Evolutionary conservation across 768 basidiomycete species (phyloP).

Genomic region (Rhodocollybia butyracea): DNA sequence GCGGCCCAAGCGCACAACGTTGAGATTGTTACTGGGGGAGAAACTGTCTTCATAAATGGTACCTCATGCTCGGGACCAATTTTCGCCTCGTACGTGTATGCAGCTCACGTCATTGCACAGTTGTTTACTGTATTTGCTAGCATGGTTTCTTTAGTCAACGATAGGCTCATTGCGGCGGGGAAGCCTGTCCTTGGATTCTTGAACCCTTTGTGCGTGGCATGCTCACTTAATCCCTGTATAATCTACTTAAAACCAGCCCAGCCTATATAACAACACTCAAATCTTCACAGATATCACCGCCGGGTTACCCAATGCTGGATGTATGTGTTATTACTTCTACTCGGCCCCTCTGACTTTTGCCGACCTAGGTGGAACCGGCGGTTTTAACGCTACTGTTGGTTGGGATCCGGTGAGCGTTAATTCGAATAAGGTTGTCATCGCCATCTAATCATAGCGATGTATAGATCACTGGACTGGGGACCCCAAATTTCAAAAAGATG

Average conservation of each 20-base stretch:
- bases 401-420: conserved; percentile 2
- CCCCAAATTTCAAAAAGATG: conserved; percentile 1
- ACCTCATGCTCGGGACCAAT: conserved; percentile 43
- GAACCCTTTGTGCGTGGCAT: conserved; percentile 31
- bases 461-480: conserved; percentile 7
- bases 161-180: conserved; percentile 30
- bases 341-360: not conserved
- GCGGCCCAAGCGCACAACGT: conserved; percentile 10
- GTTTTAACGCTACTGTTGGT: not conserved
- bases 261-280: conserved; percentile 6
- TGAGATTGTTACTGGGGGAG: conserved; percentile 6
- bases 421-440: not conserved
- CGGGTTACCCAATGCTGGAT: conserved; percentile 6
- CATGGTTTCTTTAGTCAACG: conserved; percentile 43
- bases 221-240: not conserved
- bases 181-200: conserved; percentile 38
- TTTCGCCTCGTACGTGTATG: too few species aligned
- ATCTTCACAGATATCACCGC: conserved; percentile 10
- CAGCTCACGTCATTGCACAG: too few species aligned
- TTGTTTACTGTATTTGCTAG: conserved; percentile 43
- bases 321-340: not conserved
- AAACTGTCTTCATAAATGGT: conserved; percentile 24
- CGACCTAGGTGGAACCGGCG: not conserved
- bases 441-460: not conserved
- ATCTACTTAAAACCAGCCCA: not conserved